Base-by-base conservation (phyloP, 345 rosid species). In the Lumnitzera racemosa region DNA sequence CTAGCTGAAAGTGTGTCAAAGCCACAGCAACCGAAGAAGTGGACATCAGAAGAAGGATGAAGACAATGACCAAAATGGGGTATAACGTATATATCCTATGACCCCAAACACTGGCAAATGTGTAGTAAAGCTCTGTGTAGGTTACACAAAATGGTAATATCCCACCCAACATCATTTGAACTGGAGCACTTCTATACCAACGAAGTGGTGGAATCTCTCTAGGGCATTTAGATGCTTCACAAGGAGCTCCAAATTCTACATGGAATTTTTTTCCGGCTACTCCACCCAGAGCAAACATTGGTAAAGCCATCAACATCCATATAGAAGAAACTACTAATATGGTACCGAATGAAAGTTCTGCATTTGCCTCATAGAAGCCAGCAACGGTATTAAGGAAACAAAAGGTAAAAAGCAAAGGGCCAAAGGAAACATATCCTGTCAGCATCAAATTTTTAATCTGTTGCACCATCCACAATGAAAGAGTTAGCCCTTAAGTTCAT, bases 301-400 rank as follows among this genome's bases (percentile, higher is more conserved):
- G 94, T 5, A 90, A 77, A 16, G 96, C 86, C 49, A 89, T 87
- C 29, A 86, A 67, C 23, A 86, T 74, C 96, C 96, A 89, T 66
- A 89, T 86, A 23, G 84, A 85, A 61, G 78, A 74, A 20, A 86
- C 84, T 15, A 89, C 96, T n/a, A 86, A 83, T 29, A 89, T 89
- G 20, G 94, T 89, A 49, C 90, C 90, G 25, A 86, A 82, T 55
- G 94, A 92, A 56, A 89, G 72, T n/a, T 90, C 96, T 0, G 96
- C 96, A 20, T 92, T 89, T 16, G 96, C 90, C 17, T 70, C 83
- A 73, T 86, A 89, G 14, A 75, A 75, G 16, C 86, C 86, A 49
- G 96, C 94, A n/a, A 89, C 94, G 0, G 96, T 83, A 71, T 89
- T 86, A 17, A 86, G 83, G 76, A 89, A 89, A 72, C 96, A 86